Evolutionary conservation across 2,329 filamentous ascomycete genomes (phyloP).

Genomic region (Raffaelea deltoideospora): DNA sequence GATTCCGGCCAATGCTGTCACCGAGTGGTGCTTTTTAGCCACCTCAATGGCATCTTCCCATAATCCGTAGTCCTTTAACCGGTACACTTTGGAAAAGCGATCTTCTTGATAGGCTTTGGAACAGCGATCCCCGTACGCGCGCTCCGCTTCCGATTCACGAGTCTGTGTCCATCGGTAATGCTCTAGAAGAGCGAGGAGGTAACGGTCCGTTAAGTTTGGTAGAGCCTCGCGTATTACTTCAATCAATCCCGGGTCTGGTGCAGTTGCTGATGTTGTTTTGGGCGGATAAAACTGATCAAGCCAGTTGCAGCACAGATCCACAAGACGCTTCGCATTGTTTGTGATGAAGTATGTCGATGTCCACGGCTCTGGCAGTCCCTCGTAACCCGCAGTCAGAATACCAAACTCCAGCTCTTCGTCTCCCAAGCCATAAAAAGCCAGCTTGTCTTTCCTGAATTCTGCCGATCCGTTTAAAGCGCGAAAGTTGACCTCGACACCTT

Average conservation of each 20-base stretch:
- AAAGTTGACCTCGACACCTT: slow-evolving; percentile 52
- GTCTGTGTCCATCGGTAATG: slow-evolving; percentile 33
- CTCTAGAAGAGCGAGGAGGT: slow-evolving; percentile 38
- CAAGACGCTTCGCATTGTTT: slow-evolving; percentile 44
- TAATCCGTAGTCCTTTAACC: slow-evolving; percentile 37
- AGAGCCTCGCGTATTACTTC: slow-evolving; percentile 30
- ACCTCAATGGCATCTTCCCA: slow-evolving; percentile 43
- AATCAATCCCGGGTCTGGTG: slow-evolving; percentile 24
- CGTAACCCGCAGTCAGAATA: slow-evolving; percentile 47
- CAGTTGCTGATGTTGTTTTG: slow-evolving; percentile 7
- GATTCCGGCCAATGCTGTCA: slow-evolving; percentile 39
- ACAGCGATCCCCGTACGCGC: slow-evolving; percentile 29
- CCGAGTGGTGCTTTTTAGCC: slow-evolving; percentile 41
- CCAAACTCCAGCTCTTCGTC: slow-evolving; percentile 51
- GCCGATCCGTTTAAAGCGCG: slow-evolving; percentile 55
- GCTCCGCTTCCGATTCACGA: slow-evolving; percentile 26
- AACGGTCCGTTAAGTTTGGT: slow-evolving; percentile 36
- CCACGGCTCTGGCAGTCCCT: slow-evolving; percentile 68
- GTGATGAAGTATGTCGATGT: slow-evolving; percentile 54
- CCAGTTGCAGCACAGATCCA: slow-evolving; percentile 43
- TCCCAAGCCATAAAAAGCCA: slow-evolving; percentile 56
- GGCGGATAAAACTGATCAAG: slow-evolving; percentile 28
- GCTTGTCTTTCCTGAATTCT: slow-evolving; percentile 57
- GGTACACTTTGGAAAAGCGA: slow-evolving; percentile 35
- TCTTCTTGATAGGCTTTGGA: slow-evolving; percentile 32